A percentile compares a stretch with the other conserved stretches of the same genome.
phyloP scores from a whole-genome alignment of 495 filamentous ascomycete genomes.

The Aspergillus heteromorphus region DNA sequence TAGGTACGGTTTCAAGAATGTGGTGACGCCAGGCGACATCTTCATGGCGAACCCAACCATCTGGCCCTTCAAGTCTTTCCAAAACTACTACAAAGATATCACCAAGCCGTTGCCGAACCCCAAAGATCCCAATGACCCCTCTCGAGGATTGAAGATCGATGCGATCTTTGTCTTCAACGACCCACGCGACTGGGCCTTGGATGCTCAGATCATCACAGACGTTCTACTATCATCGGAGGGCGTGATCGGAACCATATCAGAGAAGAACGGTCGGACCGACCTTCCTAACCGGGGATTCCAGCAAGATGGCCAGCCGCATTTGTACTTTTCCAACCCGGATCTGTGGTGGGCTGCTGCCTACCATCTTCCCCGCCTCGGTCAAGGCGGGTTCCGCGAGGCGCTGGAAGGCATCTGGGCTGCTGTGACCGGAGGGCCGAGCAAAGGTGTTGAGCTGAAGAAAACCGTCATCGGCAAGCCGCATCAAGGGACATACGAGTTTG shows the following conservation, averaged over 20 bases:
- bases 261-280: slow-evolving; percentile 45
- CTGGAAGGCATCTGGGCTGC: slow-evolving; percentile 72
- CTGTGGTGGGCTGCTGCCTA: slow-evolving; percentile 80
- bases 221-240: slow-evolving; percentile 70
- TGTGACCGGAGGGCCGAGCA: slow-evolving; percentile 55
- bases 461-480: slow-evolving; percentile 81
- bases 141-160: slow-evolving; percentile 61
- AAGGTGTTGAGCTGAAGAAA: slow-evolving; percentile 54
- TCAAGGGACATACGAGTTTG: slow-evolving; percentile 71
- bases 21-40: slow-evolving; percentile 83
- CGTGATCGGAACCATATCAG: slow-evolving; percentile 69
- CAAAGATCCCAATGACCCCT: slow-evolving; percentile 30
- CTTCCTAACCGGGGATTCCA: slow-evolving; percentile 72
- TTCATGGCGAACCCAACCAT: slow-evolving; percentile 63
- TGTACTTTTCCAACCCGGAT: slow-evolving; percentile 90
- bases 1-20: slow-evolving; percentile 78
- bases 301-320: slow-evolving; percentile 67
- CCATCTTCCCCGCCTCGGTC: slow-evolving; percentile 82
- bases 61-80: slow-evolving; percentile 72
- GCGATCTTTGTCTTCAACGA: slow-evolving; percentile 89
- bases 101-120: slow-evolving; percentile 53
- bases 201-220: slow-evolving; percentile 76
- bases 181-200: slow-evolving; percentile 90
- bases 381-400: slow-evolving; percentile 84
- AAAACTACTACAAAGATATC: slow-evolving; percentile 54